Evolutionary conservation across 257 asterid species (phyloP).

Genomic region (Ehretia macrophylla): DNA sequence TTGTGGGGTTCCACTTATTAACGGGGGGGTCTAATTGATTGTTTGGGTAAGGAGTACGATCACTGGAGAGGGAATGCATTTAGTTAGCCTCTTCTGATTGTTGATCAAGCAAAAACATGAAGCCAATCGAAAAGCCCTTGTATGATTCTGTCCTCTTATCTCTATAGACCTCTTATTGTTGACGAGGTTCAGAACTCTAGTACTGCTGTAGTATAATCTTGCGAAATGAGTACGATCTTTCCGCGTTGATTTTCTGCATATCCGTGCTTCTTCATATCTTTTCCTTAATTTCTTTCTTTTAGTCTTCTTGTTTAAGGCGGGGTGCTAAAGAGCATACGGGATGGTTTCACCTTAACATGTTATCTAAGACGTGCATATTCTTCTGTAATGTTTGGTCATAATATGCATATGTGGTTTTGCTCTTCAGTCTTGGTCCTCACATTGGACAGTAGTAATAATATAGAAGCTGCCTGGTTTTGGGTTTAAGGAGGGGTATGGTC

Average conservation of each 20-base stretch:
- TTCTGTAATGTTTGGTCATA: too few species aligned
- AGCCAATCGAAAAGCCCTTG: constrained; percentile 13
- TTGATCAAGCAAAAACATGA: constrained; percentile 11
- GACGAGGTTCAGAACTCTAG: too few species aligned
- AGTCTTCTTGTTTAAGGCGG: too few species aligned
- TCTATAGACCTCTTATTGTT: background rate
- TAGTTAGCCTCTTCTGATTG: constrained; percentile 11
- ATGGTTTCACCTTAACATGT: too few species aligned
- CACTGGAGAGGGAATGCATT: constrained; percentile 4
- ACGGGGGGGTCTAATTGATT: constrained; percentile 12
- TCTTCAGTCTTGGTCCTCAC: too few species aligned
- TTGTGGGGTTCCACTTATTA: constrained; percentile 8
- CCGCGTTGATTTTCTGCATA: background rate
- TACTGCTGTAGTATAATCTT: background rate
- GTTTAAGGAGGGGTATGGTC: too few species aligned
- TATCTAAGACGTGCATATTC: too few species aligned
- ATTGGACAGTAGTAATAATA: too few species aligned
- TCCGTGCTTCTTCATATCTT: background rate
- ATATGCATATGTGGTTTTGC: too few species aligned
- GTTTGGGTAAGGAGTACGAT: constrained; percentile 10
- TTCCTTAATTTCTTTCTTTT: too few species aligned
- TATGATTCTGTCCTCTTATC: constrained; percentile 17
- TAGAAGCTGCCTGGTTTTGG: too few species aligned
- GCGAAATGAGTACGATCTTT: background rate
- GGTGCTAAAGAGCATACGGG: too few species aligned